These are phyloP conservation scores for Wickerhamiella lipophila DNA, from an alignment of 805 yeast species.

Conservation along the genomic window DNA sequence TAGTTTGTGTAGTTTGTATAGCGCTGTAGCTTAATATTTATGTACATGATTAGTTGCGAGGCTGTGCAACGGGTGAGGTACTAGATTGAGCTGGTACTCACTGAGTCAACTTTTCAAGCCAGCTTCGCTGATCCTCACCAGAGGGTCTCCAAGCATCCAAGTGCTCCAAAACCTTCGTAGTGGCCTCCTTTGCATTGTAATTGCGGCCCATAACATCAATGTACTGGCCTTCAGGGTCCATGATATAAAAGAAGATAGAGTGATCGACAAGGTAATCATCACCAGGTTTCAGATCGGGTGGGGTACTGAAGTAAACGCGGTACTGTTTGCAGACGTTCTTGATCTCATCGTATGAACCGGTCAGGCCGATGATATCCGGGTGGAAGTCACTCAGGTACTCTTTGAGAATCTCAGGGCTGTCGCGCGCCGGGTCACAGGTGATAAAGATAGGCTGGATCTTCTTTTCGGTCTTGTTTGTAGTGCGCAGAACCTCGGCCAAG, in stretches of 20 bases:
- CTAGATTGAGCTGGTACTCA: no score
- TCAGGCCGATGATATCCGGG: slow-evolving; percentile 75
- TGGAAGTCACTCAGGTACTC: slow-evolving; percentile 83
- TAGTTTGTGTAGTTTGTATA: no score
- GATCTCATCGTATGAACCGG: slow-evolving; percentile 79
- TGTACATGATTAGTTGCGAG: neutral
- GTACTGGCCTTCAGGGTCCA: slow-evolving; percentile 97
- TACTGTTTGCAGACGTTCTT: slow-evolving; percentile 77
- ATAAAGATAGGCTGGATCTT: slow-evolving; percentile 72
- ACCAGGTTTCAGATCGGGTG: slow-evolving; percentile 85
- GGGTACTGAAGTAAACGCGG: slow-evolving; percentile 95
- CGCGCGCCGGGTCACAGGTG: slow-evolving; percentile 96
- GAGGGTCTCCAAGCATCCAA: slow-evolving; percentile 60
- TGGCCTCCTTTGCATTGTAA: slow-evolving; percentile 66
- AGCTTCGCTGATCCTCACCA: slow-evolving; percentile 15
- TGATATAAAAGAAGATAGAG: slow-evolving; percentile 88
- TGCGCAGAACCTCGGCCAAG: slow-evolving; percentile 56
- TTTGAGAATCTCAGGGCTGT: slow-evolving; percentile 71
- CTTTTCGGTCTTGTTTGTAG: slow-evolving; percentile 37
- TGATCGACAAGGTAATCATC: slow-evolving; percentile 96
- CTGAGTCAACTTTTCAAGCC: slow-evolving; percentile 14
- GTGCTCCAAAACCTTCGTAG: slow-evolving; percentile 61
- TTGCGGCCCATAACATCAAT: slow-evolving; percentile 92
- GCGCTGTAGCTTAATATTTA: neutral
- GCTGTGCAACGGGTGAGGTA: no score